Conservation (phyloP, 352 stramenopile species). For the Phytophthora nicotianae region DNA sequence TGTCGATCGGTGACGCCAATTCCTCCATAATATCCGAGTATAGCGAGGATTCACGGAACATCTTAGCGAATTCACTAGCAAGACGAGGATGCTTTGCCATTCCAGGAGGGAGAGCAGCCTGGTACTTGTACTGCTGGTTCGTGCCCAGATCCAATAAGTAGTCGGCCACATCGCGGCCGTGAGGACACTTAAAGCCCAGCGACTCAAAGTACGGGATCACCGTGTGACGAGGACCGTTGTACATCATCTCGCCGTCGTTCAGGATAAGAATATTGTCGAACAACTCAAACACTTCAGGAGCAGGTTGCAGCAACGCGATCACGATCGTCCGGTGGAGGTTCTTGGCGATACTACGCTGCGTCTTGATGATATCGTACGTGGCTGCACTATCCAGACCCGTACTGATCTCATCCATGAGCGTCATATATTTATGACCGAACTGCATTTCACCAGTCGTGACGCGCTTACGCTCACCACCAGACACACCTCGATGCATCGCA, state of each 20-base stretch:
- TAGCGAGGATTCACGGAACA: constrained; percentile 18
- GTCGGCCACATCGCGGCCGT: constrained; percentile 51
- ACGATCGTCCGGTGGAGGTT: constrained; percentile 53
- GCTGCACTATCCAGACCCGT: constrained; percentile 91
- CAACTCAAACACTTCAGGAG: constrained; percentile 56
- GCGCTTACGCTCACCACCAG: constrained; percentile 68
- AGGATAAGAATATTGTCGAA: constrained; percentile 66
- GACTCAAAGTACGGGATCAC: constrained; percentile 44
- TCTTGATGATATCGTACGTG: constrained; percentile 90
- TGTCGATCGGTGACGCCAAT: constrained; percentile 1
- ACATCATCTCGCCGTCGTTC: constrained; percentile 69
- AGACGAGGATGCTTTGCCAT: constrained; percentile 27
- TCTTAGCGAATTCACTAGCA: constrained; percentile 31
- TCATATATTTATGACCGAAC: constrained; percentile 63
- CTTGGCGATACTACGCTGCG: constrained; percentile 55
- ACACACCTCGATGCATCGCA: constrained; percentile 59
- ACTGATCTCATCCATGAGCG: constrained; percentile 89
- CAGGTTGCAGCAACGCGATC: constrained; percentile 61
- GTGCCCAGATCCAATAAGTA: constrained; percentile 61
- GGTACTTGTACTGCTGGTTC: constrained; percentile 43
- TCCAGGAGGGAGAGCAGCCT: constrained; percentile 12
- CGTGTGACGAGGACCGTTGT: constrained; percentile 49
- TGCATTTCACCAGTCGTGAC: constrained; percentile 86
- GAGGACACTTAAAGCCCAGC: constrained; percentile 49
- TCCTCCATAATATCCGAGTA: constrained; percentile 11